These are phyloP conservation scores for Crithidia bombi DNA, from an alignment of 208 protist species.

Conservation along the genomic window DNA sequence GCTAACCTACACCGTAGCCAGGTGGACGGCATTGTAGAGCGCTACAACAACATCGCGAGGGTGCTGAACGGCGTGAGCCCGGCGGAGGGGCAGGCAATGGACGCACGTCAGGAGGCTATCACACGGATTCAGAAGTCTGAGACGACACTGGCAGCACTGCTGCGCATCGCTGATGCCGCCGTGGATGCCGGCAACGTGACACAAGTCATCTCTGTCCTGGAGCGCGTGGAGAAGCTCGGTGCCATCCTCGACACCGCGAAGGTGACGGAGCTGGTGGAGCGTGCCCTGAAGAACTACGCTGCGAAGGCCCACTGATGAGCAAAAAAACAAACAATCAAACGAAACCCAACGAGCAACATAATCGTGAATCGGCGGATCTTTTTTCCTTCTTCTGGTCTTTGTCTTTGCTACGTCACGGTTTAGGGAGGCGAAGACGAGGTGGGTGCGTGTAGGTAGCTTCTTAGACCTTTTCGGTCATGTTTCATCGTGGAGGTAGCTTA, in stretches of 20 bases:
- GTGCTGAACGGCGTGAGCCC: slow-evolving; percentile 71
- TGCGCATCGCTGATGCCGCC: slow-evolving; percentile 69
- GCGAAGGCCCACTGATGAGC: slow-evolving; percentile 34
- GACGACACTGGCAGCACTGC: slow-evolving; percentile 41
- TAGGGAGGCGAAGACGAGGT: not conserved
- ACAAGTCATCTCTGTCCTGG: slow-evolving; percentile 54
- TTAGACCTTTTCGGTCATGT: not conserved
- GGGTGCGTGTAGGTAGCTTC: not conserved
- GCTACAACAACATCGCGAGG: slow-evolving; percentile 73
- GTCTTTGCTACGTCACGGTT: not conserved
- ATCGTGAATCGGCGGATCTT: not conserved
- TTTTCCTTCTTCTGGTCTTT: not conserved
- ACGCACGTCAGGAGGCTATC: slow-evolving; percentile 13
- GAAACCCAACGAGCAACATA: not conserved
- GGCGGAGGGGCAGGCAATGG: slow-evolving; percentile 33
- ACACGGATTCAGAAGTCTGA: slow-evolving; percentile 19
- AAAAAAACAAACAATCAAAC: slow-evolving; percentile 19
- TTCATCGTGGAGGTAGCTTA: no score
- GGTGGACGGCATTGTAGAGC: slow-evolving; percentile 78
- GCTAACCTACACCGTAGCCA: slow-evolving; percentile 80
- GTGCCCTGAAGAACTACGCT: slow-evolving; percentile 59
- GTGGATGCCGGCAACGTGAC: slow-evolving; percentile 70
- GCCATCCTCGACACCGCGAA: slow-evolving; percentile 49
- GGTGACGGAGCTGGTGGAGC: slow-evolving; percentile 69
- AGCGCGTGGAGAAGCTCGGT: slow-evolving; percentile 58